Evolutionary conservation across 495 filamentous ascomycete genomes (phyloP).

Genomic region (Xylaria longipes): DNA sequence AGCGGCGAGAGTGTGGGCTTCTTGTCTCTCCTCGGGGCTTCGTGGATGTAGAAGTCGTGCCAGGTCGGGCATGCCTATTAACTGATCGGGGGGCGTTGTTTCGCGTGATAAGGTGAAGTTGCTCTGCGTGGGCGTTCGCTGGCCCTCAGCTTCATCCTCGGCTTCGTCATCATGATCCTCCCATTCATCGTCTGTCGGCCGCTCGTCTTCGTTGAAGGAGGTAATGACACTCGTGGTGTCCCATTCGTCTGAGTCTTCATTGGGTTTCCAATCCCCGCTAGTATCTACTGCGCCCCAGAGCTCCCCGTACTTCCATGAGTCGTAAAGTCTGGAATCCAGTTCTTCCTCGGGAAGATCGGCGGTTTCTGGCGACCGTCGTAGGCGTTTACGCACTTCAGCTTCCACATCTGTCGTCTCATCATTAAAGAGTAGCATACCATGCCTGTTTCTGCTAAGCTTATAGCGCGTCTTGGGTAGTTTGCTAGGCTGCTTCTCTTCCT

Average conservation of each 20-base stretch:
- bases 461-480: conserved; percentile 31
- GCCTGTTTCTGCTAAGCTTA: conserved; percentile 18
- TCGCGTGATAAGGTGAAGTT: conserved; percentile 57
- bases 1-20: conserved; percentile 82
- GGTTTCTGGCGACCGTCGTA: conserved; percentile 40
- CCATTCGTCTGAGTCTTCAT: conserved; percentile 61
- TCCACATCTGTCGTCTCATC: conserved; percentile 62
- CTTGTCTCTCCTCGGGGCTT: conserved; percentile 74
- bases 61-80: conserved; percentile 70
- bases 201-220: conserved; percentile 38
- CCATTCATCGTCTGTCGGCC: conserved; percentile 47
- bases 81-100: conserved; percentile 66
- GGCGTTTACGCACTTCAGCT: conserved; percentile 67
- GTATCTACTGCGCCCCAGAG: conserved; percentile 83
- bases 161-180: conserved; percentile 44
- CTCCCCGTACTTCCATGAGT: conserved; percentile 78
- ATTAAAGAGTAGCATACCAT: conserved; percentile 29
- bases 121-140: conserved; percentile 74
- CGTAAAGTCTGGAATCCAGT: conserved; percentile 75
- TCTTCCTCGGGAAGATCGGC: conserved; percentile 59
- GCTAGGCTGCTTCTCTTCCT: conserved; percentile 34
- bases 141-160: conserved; percentile 59
- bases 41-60: conserved; percentile 85
- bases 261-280: conserved; percentile 68
- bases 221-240: conserved; percentile 51